These are phyloP conservation scores for Adansonia madagascariensis DNA, from an alignment of 441 rosid genomes.

Conservation along the genomic window DNA sequence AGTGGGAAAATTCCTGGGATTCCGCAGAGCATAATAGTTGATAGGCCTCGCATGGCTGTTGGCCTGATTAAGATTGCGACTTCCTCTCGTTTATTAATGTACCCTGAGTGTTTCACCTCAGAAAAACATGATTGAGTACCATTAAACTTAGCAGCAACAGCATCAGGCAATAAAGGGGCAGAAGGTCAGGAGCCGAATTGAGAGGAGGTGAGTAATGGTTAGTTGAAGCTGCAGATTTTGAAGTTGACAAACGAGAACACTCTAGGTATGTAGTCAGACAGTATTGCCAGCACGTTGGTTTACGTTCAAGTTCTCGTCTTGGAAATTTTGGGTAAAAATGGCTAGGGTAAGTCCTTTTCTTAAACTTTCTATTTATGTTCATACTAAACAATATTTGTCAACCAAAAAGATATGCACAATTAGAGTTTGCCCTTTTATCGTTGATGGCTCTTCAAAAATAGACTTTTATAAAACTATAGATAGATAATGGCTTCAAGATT, in stretches of 20 bases:
- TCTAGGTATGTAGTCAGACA: too few relatives aligned
- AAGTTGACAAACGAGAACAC: not conserved
- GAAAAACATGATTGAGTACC: slow-evolving; percentile 35
- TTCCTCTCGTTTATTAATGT: slow-evolving; percentile 55
- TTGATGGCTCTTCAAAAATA: too few relatives aligned
- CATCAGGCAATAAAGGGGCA: slow-evolving; percentile 87
- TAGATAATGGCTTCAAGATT: not conserved
- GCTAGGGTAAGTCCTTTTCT: too few relatives aligned
- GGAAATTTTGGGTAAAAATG: too few relatives aligned
- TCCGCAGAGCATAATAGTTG: slow-evolving; percentile 32
- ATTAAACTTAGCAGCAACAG: slow-evolving; percentile 56
- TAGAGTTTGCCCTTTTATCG: too few relatives aligned
- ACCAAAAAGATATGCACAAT: too few relatives aligned
- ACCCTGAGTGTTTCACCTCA: slow-evolving; percentile 28
- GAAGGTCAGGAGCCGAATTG: slow-evolving; percentile 77
- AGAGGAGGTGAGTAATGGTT: slow-evolving; percentile 36
- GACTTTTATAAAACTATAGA: too few relatives aligned
- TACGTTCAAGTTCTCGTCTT: too few relatives aligned
- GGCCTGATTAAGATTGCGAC: slow-evolving; percentile 48
- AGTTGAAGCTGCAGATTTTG: slow-evolving; percentile 34
- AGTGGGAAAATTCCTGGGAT: slow-evolving; percentile 38
- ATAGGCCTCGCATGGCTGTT: slow-evolving; percentile 39
- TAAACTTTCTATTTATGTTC: too few relatives aligned
- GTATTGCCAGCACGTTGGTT: too few relatives aligned
- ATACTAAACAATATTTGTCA: too few relatives aligned